Conservation (phyloP, 176 grass and related monocot species). For the Musa acuminata region DNA sequence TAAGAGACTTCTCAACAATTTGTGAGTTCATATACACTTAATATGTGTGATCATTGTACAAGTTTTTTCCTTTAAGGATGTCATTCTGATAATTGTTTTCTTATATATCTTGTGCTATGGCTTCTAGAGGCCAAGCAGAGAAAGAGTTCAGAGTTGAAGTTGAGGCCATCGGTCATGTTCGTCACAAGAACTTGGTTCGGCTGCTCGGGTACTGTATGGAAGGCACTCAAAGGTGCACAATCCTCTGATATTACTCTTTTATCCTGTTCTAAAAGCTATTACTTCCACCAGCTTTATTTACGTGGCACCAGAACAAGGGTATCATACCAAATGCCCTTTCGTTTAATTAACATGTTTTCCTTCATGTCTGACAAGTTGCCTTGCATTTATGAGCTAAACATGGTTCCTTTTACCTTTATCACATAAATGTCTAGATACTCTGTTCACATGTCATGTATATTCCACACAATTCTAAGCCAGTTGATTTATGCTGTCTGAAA, state of each 20-base stretch:
- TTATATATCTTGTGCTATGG: not conserved
- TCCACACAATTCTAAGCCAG: not conserved
- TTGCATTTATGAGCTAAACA: too few relatives aligned
- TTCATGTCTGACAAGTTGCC: too few relatives aligned
- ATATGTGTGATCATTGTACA: not conserved
- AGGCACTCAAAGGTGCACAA: constrained; percentile 48
- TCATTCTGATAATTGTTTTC: not conserved
- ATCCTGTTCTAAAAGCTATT: not conserved
- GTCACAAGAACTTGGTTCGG: constrained; percentile 18
- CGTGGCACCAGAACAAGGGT: not conserved
- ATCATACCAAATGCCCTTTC: not conserved
- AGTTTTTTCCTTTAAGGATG: not conserved
- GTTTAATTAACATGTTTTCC: too few relatives aligned
- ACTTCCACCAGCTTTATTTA: not conserved
- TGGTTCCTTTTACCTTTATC: too few relatives aligned
- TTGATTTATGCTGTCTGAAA: not conserved
- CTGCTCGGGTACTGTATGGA: constrained; percentile 60
- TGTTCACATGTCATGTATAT: not conserved
- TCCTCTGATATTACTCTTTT: constrained; percentile 12
- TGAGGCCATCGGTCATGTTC: constrained; percentile 13
- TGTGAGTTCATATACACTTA: not conserved
- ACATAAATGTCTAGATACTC: too few relatives aligned
- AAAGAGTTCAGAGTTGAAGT: constrained; percentile 14
- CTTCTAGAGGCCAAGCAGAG: constrained; percentile 4
- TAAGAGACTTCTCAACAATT: constrained; percentile 11